A percentile compares a stretch with the other conserved stretches of the same genome.
phyloP scores from a whole-genome alignment of 1,139 yeast species.

The Saccharomyces hybrid region DNA sequence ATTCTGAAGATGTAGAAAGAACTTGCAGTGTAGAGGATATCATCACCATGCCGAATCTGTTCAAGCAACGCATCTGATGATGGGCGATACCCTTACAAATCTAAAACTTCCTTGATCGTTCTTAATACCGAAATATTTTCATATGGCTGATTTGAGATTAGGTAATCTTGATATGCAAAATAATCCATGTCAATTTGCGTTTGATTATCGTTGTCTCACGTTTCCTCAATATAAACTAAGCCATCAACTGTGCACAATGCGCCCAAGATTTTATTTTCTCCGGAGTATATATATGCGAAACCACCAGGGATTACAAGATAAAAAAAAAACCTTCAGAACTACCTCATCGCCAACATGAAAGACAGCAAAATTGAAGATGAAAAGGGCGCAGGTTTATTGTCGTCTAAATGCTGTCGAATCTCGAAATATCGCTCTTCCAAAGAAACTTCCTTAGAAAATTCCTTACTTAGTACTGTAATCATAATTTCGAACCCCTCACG shows the following conservation, averaged over 20 bases:
- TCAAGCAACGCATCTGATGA: too few species aligned
- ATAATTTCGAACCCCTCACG: too few species aligned
- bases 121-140: too few species aligned
- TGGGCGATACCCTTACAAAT: too few species aligned
- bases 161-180: neutral
- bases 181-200: too few species aligned
- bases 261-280: neutral
- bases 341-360: neutral
- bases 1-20: too few species aligned
- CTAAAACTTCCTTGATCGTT: too few species aligned
- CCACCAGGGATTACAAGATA: neutral
- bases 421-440: neutral
- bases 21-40: too few species aligned
- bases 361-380: neutral
- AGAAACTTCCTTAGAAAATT: neutral
- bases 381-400: neutral
- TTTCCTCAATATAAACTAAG: neutral
- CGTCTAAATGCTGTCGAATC: neutral
- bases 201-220: too few species aligned
- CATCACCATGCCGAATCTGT: too few species aligned
- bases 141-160: too few species aligned
- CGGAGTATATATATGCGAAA: neutral
- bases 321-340: neutral
- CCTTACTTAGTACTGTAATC: neutral
- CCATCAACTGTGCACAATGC: neutral